Evolutionary conservation across 2,329 filamentous ascomycete species (phyloP), one percentile per base, ranked within the genome.

Genomic region (Pyricularia pennisetigena): DNA sequence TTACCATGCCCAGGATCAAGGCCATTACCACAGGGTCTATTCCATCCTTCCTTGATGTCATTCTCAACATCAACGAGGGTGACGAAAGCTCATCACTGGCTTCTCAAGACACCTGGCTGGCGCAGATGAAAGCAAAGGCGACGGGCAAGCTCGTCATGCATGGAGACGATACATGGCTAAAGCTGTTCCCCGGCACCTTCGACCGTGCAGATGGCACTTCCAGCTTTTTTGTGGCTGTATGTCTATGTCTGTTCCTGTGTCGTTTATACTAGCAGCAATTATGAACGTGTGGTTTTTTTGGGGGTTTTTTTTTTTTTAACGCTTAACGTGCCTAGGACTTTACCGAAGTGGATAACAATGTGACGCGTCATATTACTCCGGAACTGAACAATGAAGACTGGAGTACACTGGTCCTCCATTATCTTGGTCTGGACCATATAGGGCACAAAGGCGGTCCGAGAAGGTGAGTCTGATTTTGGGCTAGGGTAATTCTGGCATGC

Each of bases 1-100:
- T 99, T 70, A 99, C 95, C 23, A 98, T 99, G 95, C 95, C 95
- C 61, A 89, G 94, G 70, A 89, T 99, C 74, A 99, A 99, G 80
- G 93, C 95, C 65, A 93, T 99, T 71, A 99, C 95, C 0, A 98
- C 95, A 1, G 95, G 95, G 70, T 97, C 94, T 1, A 95, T 97
- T n/a, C 95, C 95, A 3, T 98, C 94, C 2, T 99, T 99, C 78
- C 87, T 98, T 70, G 95, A 99, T 77, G 90, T 97, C 20, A 97
- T 99, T 70, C 85, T 99, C 69, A 99, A 98, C 76, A 92, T 99
- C 76, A 92, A 96, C 71, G 95, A 99, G 79, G 94, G 89, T 23
- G 95, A 99, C 76, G 94, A 92, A 3, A 90, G 91, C 16, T 97
- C 95, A 0, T 94, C 91, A 3, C 85, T 99, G 28, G 89, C 92